A percentile compares a stretch with the other conserved stretches of the same genome.
Evolutionary conservation across 2,329 filamentous ascomycete species (phyloP).

Genomic region (Trichophyton verrucosum): DNA sequence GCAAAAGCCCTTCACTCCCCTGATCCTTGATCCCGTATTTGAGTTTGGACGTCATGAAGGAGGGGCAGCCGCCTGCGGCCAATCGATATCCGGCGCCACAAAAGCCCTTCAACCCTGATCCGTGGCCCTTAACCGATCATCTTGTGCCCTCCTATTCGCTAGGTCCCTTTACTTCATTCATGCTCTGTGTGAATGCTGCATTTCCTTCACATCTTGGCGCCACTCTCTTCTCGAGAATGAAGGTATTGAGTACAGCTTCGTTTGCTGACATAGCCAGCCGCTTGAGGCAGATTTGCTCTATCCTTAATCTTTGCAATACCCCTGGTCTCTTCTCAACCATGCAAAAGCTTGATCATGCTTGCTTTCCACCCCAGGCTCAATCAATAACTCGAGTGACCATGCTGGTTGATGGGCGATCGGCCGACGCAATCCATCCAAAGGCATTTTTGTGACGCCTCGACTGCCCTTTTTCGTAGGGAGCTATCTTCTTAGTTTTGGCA

Average conservation of each 20-base stretch:
- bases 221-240: not conserved
- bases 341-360: constrained; percentile 4
- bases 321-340: not conserved
- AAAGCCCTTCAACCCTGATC: not conserved
- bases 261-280: not conserved
- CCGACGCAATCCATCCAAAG: not conserved
- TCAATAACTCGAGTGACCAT: not conserved
- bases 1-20: not conserved
- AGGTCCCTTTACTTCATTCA: not conserved
- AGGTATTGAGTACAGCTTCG: not conserved
- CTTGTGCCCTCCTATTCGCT: not conserved
- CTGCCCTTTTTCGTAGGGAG: not conserved
- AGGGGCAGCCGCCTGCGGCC: constrained; percentile 2
- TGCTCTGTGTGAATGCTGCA: not conserved
- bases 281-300: not conserved
- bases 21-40: constrained; percentile 1
- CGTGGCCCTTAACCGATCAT: not conserved
- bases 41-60: not conserved
- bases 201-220: not conserved
- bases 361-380: not conserved
- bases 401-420: not conserved
- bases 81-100: constrained; percentile 2
- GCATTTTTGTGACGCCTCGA: constrained; percentile 2
- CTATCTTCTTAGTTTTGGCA: not conserved
- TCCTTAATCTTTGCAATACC: not conserved